phyloP scores from a whole-genome alignment of 2,329 filamentous ascomycete species.

The Curvularia eragrostidis region DNA sequence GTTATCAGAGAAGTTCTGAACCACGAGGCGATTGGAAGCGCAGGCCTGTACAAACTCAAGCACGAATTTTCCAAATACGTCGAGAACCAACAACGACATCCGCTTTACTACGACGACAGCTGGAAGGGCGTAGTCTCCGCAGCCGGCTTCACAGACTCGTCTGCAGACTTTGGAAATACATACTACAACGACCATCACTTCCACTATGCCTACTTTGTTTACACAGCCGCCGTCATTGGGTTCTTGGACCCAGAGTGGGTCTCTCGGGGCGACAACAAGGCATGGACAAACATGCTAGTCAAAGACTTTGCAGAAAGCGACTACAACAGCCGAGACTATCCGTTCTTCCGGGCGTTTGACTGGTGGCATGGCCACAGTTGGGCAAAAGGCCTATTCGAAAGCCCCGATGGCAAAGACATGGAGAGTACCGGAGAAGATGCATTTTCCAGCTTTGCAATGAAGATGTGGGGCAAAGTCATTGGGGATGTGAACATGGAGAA shows the following conservation, averaged over 20 bases:
- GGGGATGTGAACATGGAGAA: slow-evolving; percentile 82
- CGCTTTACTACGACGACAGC: slow-evolving; percentile 62
- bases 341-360: slow-evolving; percentile 83
- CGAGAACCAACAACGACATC: slow-evolving; percentile 53
- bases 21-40: slow-evolving; percentile 58
- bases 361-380: slow-evolving; percentile 96
- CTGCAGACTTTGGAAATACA: slow-evolving; percentile 83
- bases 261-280: slow-evolving; percentile 65
- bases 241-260: slow-evolving; percentile 80
- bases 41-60: slow-evolving; percentile 59
- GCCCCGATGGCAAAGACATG: slow-evolving; percentile 78
- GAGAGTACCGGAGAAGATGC: slow-evolving; percentile 91
- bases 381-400: slow-evolving; percentile 79
- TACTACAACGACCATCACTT: slow-evolving; percentile 76
- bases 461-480: slow-evolving; percentile 87
- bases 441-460: slow-evolving; percentile 84
- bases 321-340: slow-evolving; percentile 67
- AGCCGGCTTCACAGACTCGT: slow-evolving; percentile 74
- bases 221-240: slow-evolving; percentile 82
- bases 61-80: slow-evolving; percentile 57
- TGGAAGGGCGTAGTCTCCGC: slow-evolving; percentile 87
- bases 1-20: slow-evolving; percentile 63
- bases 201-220: slow-evolving; percentile 83
- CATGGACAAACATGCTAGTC: slow-evolving; percentile 82
- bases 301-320: slow-evolving; percentile 88